Evolutionary conservation across 139 green algal species (phyloP).

Genomic region (Monoraphidium neglectum): DNA sequence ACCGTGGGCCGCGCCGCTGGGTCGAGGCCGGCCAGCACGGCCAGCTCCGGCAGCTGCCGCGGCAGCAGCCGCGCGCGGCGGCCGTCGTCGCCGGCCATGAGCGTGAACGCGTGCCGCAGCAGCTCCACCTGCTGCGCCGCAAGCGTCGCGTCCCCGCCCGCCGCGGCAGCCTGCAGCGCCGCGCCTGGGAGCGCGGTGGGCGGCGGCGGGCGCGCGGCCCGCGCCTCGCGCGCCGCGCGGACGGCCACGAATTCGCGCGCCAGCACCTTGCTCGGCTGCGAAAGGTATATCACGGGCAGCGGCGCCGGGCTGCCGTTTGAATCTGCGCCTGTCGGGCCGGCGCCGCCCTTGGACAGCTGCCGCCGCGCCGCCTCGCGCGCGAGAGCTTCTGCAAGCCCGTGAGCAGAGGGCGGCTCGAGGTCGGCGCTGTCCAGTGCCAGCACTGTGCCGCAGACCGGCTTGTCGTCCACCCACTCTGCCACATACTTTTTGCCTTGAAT

Average conservation of each 20-base stretch:
- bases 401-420: conserved; percentile 43
- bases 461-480: conserved; percentile 44
- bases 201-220: no score
- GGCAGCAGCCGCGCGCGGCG: conserved; percentile 35
- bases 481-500: conserved; percentile 40
- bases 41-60: conserved; percentile 59
- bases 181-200: neutral
- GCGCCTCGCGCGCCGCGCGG: conserved; percentile 25
- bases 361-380: conserved; percentile 5
- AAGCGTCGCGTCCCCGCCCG: conserved; percentile 31
- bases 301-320: conserved; percentile 17
- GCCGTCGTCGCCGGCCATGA: conserved; percentile 56
- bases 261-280: conserved; percentile 56
- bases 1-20: conserved; percentile 35
- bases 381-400: conserved; percentile 25
- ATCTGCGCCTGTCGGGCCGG: conserved; percentile 33
- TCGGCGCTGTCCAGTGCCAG: conserved; percentile 56
- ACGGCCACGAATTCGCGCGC: conserved; percentile 7
- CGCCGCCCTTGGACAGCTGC: conserved; percentile 26
- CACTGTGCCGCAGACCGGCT: conserved; percentile 49
- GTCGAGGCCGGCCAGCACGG: conserved; percentile 62
- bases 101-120: conserved; percentile 56
- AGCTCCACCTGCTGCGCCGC: conserved; percentile 51
- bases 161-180: neutral
- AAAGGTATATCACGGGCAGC: conserved; percentile 43